Percentiles rank a stretch among this genome's conserved stretches.
Evolutionary conservation across 495 filamentous ascomycete genomes (phyloP).

Genomic region (Astrothelium subdiscretum): DNA sequence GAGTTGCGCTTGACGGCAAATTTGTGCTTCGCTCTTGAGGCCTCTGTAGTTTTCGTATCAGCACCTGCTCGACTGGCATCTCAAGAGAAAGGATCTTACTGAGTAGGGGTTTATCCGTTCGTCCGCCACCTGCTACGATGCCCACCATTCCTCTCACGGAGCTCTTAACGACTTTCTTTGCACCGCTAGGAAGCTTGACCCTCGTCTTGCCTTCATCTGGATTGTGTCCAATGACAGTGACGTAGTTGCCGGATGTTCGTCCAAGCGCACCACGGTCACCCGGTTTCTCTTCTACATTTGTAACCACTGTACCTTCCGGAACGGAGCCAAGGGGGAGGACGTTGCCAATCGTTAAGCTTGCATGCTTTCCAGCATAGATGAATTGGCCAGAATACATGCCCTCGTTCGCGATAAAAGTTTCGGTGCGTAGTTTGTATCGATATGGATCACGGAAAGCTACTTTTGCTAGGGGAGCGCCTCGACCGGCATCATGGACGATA

Average conservation of each 20-base stretch:
- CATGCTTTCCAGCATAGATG: conserved; percentile 99
- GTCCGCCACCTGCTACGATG: conserved; percentile 96
- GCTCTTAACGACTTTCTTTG: conserved; percentile 97
- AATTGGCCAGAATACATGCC: conserved; percentile 99
- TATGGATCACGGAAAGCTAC: conserved; percentile 89
- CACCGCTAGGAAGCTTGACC: conserved; percentile 95
- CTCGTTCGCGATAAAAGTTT: conserved; percentile 94
- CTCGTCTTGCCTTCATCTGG: conserved; percentile 97
- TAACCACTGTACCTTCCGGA: conserved; percentile 96
- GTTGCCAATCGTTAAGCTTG: conserved; percentile 89
- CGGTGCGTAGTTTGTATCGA: conserved; percentile 53
- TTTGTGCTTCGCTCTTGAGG: conserved; percentile 97
- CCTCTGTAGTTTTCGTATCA: conserved; percentile 48
- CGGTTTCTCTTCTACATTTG: conserved; percentile 97
- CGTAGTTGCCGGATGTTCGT: conserved; percentile 97
- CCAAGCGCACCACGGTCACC: conserved; percentile 93
- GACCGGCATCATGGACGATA: conserved; percentile 97
- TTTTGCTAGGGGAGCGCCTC: conserved; percentile 93
- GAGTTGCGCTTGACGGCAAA: conserved; percentile 99
- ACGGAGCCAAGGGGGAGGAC: conserved; percentile 84
- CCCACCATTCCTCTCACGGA: conserved; percentile 93
- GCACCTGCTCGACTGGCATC: conserved; percentile 5
- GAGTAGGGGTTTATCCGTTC: conserved; percentile 97
- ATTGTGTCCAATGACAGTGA: conserved; percentile 98
- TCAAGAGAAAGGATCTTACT: conserved; percentile 41